phyloP scores from a whole-genome alignment of 2,329 filamentous ascomycete genomes.

The Chlorencoelia australis region DNA sequence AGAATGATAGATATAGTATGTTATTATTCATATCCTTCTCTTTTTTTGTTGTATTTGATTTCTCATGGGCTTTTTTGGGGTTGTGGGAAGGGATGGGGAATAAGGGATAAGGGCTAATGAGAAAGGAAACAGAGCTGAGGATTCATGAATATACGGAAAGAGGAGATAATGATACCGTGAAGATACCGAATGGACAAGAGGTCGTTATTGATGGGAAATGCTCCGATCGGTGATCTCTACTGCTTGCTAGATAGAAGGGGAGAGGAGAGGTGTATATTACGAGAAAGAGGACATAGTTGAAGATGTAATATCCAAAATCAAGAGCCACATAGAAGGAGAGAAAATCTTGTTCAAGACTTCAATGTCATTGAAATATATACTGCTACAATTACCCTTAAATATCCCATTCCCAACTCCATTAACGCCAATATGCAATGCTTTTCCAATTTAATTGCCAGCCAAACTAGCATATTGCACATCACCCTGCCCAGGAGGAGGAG shows the following conservation, averaged over 20 bases:
- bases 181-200: constrained; percentile 37
- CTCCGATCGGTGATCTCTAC: constrained; percentile 8
- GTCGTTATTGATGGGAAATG: constrained; percentile 27
- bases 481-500: constrained; percentile 68
- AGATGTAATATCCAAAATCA: too few species aligned
- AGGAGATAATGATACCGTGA: constrained; percentile 87
- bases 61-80: background rate
- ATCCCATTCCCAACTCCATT: too few species aligned
- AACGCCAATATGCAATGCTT: too few species aligned
- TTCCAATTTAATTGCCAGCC: constrained; percentile 65
- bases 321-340: too few species aligned
- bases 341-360: too few species aligned
- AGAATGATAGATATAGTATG: constrained; percentile 50
- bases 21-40: constrained; percentile 11
- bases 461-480: constrained; percentile 80
- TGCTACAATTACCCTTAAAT: too few species aligned
- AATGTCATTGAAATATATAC: too few species aligned
- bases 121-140: constrained; percentile 50
- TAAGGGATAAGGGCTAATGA: constrained; percentile 2
- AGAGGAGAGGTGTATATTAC: too few species aligned
- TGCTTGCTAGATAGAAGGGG: too few species aligned
- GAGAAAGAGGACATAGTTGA: too few species aligned
- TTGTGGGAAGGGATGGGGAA: background rate
- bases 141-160: constrained; percentile 89
- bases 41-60: background rate